These are phyloP conservation scores for Wickerhamiella domercqiae DNA, from an alignment of 805 yeast species.

Conservation along the genomic window DNA sequence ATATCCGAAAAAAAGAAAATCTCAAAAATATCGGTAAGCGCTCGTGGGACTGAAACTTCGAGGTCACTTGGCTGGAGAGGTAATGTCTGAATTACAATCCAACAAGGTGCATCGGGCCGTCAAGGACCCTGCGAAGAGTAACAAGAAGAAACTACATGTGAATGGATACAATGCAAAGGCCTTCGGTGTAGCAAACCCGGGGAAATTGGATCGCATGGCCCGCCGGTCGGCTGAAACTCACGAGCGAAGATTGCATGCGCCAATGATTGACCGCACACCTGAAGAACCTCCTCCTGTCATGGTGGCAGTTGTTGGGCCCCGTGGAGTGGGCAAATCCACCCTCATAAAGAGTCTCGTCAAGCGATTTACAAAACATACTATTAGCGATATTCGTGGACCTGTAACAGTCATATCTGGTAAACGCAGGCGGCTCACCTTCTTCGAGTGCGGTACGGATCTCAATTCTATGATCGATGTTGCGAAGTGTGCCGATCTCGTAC, in stretches of 20 bases:
- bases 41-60: too few species aligned
- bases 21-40: too few species aligned
- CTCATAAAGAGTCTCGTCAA: slow-evolving; percentile 77
- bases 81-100: slow-evolving; percentile 35
- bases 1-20: too few species aligned
- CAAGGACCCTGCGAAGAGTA: slow-evolving; percentile 35
- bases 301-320: slow-evolving; percentile 96
- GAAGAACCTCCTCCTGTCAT: slow-evolving; percentile 97
- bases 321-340: slow-evolving; percentile 96
- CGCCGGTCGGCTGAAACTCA: slow-evolving; percentile 66
- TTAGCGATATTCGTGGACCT: slow-evolving; percentile 85
- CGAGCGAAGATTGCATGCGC: slow-evolving; percentile 82
- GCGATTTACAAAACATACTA: slow-evolving; percentile 71
- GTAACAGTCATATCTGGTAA: slow-evolving; percentile 94
- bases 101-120: slow-evolving; percentile 74
- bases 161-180: slow-evolving; percentile 80
- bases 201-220: slow-evolving; percentile 72
- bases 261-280: slow-evolving; percentile 94
- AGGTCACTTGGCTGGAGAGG: too few species aligned
- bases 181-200: slow-evolving; percentile 70
- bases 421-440: slow-evolving; percentile 76
- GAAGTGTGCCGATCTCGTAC: slow-evolving; percentile 83
- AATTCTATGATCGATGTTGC: slow-evolving; percentile 95
- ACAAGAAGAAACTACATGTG: slow-evolving; percentile 75
- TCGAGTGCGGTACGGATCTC: slow-evolving; percentile 84